Base-by-base conservation (phyloP, 163 green algal species). In the Scenedesmus sp. region DNA sequence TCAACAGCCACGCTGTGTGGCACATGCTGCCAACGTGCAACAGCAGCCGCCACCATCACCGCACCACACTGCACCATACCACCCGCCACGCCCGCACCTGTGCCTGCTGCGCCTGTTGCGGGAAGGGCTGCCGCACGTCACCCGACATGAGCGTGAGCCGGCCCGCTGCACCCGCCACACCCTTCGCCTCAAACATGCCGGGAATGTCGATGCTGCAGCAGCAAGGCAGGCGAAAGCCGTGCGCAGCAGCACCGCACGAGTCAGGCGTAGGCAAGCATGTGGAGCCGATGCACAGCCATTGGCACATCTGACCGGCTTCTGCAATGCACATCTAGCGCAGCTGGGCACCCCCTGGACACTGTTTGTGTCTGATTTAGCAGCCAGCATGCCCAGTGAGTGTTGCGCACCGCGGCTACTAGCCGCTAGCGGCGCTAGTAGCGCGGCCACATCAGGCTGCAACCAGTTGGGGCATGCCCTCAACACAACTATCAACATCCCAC, bases 51-150 rank as follows among this genome's bases (percentile, higher is more conserved):
- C 46, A 16, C 26, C 10, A 13, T 16, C 76, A 54, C 26, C 9
- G 76, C 76, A 54, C 10, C 16, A 54, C 34, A 84, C 9, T 12
- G 9, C 74, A 83, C 34, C 34, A 46, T 46, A 46, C 34, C 34
- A 83, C 46, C 20, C 46, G 2, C 76, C 46, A 85, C 77, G 4
- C 13, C 9, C 46, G 6, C 79, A 95, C 83, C 23, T 88, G 76
- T n/a, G 93, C 93, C 15, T 92, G 67, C 73, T 86, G 64, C 1
- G 93, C 87, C 2, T 54, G 81, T 18, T 90, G 70, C 4, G 93
- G 91, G 87, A 95, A 95, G 6, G 93, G 91, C 89, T 95, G 73
- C 64, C 89, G 57, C 70, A 94, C 93, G 77, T 95, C 93, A 34
- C 84, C 93, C n/a, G 77, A 26, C 59, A 94, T 57, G 4, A 93